Conservation (phyloP, 179 eudicot genomes). For the Gypsophila paniculata region DNA sequence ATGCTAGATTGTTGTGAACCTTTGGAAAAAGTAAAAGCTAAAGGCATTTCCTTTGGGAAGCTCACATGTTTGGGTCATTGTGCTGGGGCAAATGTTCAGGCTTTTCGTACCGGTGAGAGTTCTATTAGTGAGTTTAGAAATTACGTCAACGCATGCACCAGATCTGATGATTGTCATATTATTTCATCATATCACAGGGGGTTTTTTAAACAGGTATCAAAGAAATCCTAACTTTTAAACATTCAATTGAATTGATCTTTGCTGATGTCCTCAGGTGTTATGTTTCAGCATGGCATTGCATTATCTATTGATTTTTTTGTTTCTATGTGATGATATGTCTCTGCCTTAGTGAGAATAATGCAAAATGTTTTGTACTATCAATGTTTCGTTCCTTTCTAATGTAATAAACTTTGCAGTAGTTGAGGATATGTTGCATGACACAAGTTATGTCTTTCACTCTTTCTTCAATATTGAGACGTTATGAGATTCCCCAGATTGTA, state of each 20-base stretch:
- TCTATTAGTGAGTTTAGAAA: conserved; percentile 64
- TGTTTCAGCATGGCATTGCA: neutral
- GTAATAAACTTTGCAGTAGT: neutral
- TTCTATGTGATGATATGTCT: neutral
- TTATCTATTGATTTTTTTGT: neutral
- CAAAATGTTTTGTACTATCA: neutral
- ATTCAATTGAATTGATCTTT: neutral
- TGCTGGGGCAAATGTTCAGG: conserved; percentile 81
- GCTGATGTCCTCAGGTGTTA: neutral
- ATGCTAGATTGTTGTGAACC: conserved; percentile 95
- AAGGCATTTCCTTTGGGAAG: conserved; percentile 85
- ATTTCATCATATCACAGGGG: conserved; percentile 79
- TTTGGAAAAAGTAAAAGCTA: conserved; percentile 73
- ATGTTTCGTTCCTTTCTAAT: neutral
- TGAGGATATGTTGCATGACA: neutral
- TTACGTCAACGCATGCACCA: conserved; percentile 56
- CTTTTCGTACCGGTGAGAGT: conserved; percentile 66
- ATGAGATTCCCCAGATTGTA: neutral
- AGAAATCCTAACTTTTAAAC: conserved; percentile 6
- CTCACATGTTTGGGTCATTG: conserved; percentile 82
- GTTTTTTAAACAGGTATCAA: conserved; percentile 63
- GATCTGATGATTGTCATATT: conserved; percentile 66
- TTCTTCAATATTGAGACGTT: neutral
- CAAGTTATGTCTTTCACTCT: neutral
- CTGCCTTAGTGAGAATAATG: neutral